A percentile compares a stretch with the other conserved stretches of the same genome.
Evolutionary conservation across 192 early-diverging fungal genomes (phyloP).

Genomic region (Backusella parvicylindrica): DNA sequence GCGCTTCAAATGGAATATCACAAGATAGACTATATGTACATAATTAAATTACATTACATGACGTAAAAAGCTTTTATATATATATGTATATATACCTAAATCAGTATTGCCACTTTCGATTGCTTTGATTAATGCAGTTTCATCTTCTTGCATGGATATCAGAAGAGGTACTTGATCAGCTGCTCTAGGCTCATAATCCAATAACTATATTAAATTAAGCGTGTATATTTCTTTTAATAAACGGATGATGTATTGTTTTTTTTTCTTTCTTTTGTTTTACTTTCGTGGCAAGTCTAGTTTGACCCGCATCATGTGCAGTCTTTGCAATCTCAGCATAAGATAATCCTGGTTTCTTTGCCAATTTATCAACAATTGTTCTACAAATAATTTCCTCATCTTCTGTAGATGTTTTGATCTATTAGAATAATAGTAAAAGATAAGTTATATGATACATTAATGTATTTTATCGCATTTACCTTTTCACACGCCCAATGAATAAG

Average conservation of each 20-base stretch:
- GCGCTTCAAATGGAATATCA: constrained; percentile 86
- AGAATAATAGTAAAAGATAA: neutral
- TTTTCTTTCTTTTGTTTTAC: constrained; percentile 40
- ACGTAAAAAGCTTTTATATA: neutral
- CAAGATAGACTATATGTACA: constrained; percentile 69
- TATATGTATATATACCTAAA: constrained; percentile 56
- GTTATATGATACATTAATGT: neutral
- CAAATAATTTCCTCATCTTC: constrained; percentile 89
- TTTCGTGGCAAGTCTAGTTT: constrained; percentile 79
- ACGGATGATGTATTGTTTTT: neutral
- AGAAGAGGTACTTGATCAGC: constrained; percentile 93
- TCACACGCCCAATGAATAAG: constrained; percentile 96
- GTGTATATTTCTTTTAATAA: neutral
- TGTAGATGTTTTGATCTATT: constrained; percentile 71
- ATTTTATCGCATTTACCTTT: constrained; percentile 53
- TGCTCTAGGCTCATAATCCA: constrained; percentile 93
- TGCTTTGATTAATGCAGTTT: constrained; percentile 82
- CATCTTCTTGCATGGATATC: constrained; percentile 91
- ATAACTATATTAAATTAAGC: constrained; percentile 37
- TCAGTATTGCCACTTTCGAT: constrained; percentile 96
- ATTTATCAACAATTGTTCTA: constrained; percentile 73
- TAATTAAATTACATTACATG: neutral
- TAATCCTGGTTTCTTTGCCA: constrained; percentile 65
- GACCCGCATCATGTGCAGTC: constrained; percentile 82
- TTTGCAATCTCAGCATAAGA: constrained; percentile 93